phyloP scores from a whole-genome alignment of 495 filamentous ascomycete species.

The Penicillium odoratum region DNA sequence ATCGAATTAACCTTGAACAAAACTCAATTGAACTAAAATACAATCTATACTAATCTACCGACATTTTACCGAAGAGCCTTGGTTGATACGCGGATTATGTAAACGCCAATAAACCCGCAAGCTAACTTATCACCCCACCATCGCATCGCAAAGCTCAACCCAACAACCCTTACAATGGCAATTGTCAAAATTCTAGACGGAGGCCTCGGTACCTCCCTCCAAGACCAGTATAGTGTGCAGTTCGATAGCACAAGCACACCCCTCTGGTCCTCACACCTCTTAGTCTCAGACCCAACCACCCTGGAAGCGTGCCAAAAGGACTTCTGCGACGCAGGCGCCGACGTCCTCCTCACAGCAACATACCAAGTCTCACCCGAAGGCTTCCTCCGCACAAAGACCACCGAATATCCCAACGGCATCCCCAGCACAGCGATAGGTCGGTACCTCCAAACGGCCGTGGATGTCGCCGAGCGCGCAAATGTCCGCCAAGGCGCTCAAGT shows the following conservation, averaged over 20 bases:
- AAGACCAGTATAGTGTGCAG: slow-evolving; percentile 49
- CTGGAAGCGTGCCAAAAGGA: slow-evolving; percentile 52
- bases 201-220: slow-evolving; percentile 65
- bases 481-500: slow-evolving; percentile 23
- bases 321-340: slow-evolving; percentile 54
- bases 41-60: not conserved
- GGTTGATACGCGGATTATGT: slow-evolving; percentile 1
- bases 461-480: slow-evolving; percentile 33
- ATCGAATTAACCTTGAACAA: not conserved
- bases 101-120: slow-evolving; percentile 1
- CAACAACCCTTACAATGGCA: slow-evolving; percentile 16
- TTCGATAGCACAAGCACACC: slow-evolving; percentile 52
- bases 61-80: not conserved
- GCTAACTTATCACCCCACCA: not conserved
- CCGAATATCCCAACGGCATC: slow-evolving; percentile 24
- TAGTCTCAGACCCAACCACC: slow-evolving; percentile 49
- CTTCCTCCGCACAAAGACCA: slow-evolving; percentile 43
- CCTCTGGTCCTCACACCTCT: slow-evolving; percentile 65
- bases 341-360: slow-evolving; percentile 63
- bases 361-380: slow-evolving; percentile 61
- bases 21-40: not conserved
- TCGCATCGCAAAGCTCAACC: not conserved
- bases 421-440: slow-evolving; percentile 23
- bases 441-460: slow-evolving; percentile 28
- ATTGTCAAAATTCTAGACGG: slow-evolving; percentile 59